These are phyloP conservation scores for Fusarium oligoseptatum DNA, from an alignment of 2,329 filamentous ascomycete genomes.

Conservation along the genomic window DNA sequence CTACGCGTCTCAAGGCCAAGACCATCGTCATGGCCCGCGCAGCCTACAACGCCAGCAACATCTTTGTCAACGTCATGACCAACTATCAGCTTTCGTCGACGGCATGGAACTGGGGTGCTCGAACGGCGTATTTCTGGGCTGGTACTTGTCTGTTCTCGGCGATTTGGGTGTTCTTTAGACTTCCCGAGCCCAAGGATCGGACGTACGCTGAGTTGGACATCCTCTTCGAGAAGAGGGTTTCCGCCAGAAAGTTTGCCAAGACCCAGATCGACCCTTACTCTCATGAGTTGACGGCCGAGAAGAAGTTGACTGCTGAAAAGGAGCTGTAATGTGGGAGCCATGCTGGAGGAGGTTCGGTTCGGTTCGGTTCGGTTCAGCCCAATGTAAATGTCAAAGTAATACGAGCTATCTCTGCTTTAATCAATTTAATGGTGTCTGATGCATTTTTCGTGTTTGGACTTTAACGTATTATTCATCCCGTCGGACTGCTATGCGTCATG, in stretches of 20 bases:
- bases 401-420: not conserved
- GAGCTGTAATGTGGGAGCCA: not conserved
- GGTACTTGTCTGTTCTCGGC: constrained; percentile 62
- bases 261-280: constrained; percentile 55
- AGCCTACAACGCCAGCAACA: constrained; percentile 60
- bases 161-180: constrained; percentile 63
- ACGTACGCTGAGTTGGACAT: constrained; percentile 61
- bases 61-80: constrained; percentile 64
- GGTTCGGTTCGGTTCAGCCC: not conserved
- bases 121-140: constrained; percentile 62
- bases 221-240: constrained; percentile 55
- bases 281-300: constrained; percentile 9
- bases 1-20: constrained; percentile 66
- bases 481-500: constrained; percentile 8
- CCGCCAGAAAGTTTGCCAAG: constrained; percentile 57
- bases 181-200: constrained; percentile 67
- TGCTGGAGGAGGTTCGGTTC: not conserved
- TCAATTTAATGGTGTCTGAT: not conserved
- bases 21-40: constrained; percentile 65
- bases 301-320: constrained; percentile 23
- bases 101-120: constrained; percentile 63
- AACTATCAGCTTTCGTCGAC: constrained; percentile 62
- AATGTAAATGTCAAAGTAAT: not conserved
- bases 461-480: not conserved
- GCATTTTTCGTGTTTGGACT: not conserved